Conservation (phyloP, 129 eudicot genomes). For the sunflower (Helianthus annuus) region HanXRQr2.0-SUNRISE NC_035443.2:60394377-60394876, state of each 20-base stretch:
- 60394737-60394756: constrained; percentile 69
- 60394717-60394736: constrained; percentile 60
- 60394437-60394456: not conserved
- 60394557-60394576: constrained; percentile 70
- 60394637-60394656: constrained; percentile 57
- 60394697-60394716: constrained; percentile 29
- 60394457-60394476: constrained; percentile 5
- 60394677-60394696: constrained; percentile 44
- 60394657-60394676: constrained; percentile 69
- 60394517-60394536: constrained; percentile 67
- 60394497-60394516: constrained; percentile 59
- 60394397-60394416: not conserved
- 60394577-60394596: constrained; percentile 84
- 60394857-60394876: constrained; percentile 10
- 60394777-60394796: constrained; percentile 10
- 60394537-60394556: constrained; percentile 69
- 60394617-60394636: constrained; percentile 48
- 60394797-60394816: constrained; percentile 29
- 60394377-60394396: not conserved
- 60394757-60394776: constrained; percentile 34
- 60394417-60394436: not conserved
- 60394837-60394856: constrained; percentile 56
- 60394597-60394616: constrained; percentile 74
- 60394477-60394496: constrained; percentile 48
- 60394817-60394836: constrained; percentile 52